Percentiles rank a stretch among this genome's conserved stretches.
Conservation (phyloP, 257 asterid genomes). For the Solanum infundibuliforme region DNA sequence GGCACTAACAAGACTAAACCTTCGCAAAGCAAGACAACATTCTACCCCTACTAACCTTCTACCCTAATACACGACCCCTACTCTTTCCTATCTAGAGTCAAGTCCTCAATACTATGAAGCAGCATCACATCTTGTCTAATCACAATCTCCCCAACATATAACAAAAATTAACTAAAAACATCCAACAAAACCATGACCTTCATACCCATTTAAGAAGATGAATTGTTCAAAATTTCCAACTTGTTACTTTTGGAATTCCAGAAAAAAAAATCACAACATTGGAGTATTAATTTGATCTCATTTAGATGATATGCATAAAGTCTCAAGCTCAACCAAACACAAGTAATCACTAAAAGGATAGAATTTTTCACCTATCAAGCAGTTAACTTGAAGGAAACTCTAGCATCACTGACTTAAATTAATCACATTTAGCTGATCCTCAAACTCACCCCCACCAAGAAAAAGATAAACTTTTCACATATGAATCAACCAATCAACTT, state of each 20-base stretch:
- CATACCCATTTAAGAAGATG: background rate
- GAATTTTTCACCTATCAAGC: background rate
- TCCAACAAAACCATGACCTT: background rate
- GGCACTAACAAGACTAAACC: background rate
- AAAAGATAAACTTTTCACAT: background rate
- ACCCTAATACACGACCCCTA: background rate
- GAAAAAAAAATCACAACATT: background rate
- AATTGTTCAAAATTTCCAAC: background rate
- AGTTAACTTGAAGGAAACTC: background rate
- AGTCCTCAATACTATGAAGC: background rate
- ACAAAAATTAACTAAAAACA: background rate
- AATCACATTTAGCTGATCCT: background rate
- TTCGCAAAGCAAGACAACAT: background rate
- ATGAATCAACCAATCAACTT: background rate
- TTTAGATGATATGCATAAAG: background rate
- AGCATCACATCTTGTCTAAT: background rate
- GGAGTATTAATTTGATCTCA: background rate
- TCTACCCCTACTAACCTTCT: background rate
- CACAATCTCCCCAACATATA: background rate
- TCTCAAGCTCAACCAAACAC: background rate
- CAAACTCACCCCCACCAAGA: background rate
- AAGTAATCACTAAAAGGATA: background rate
- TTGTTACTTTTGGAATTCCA: background rate
- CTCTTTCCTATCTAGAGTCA: background rate
- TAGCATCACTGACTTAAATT: background rate